A percentile compares a stretch with the other conserved stretches of the same genome.
Evolutionary conservation across 345 rosid genomes (phyloP).

Genomic region (Rhizophora apiculata): DNA sequence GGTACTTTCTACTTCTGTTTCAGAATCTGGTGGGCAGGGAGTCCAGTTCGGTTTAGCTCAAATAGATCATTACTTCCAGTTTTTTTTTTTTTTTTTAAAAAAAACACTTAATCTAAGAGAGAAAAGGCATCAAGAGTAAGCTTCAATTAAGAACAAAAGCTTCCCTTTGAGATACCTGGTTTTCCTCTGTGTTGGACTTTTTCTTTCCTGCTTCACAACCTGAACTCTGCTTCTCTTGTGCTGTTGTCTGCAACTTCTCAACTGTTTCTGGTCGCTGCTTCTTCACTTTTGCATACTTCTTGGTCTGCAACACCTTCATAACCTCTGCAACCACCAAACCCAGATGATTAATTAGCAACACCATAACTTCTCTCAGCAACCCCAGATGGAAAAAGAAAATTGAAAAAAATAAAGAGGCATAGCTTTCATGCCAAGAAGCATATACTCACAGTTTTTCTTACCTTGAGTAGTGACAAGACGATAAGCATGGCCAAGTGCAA

Average conservation of each 20-base stretch:
- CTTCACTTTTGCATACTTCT: slow-evolving; percentile 74
- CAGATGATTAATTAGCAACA: neutral
- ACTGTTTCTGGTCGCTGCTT: slow-evolving; percentile 45
- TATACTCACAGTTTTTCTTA: slow-evolving; percentile 15
- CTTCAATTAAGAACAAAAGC: neutral
- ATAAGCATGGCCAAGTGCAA: slow-evolving; percentile 90
- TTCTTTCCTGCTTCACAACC: slow-evolving; percentile 26
- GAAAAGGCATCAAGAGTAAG: neutral
- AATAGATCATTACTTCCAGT: neutral
- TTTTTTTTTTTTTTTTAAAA: too few relatives aligned
- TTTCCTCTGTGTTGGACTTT: slow-evolving; percentile 16
- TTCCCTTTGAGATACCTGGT: neutral
- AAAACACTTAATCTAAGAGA: neutral
- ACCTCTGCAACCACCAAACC: slow-evolving; percentile 54
- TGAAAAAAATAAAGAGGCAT: neutral
- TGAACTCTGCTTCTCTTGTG: slow-evolving; percentile 32
- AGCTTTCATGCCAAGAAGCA: neutral
- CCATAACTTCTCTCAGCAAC: too few relatives aligned
- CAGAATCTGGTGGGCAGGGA: neutral
- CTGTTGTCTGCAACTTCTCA: slow-evolving; percentile 33
- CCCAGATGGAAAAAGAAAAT: too few relatives aligned
- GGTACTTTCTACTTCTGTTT: too few relatives aligned
- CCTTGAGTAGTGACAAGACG: slow-evolving; percentile 94
- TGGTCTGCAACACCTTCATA: slow-evolving; percentile 74
- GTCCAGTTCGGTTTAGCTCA: neutral